Percentiles rank a stretch among this genome's conserved stretches.
Conservation (phyloP, 768 basidiomycete genomes). For the Tulasnella sp. region DNA sequence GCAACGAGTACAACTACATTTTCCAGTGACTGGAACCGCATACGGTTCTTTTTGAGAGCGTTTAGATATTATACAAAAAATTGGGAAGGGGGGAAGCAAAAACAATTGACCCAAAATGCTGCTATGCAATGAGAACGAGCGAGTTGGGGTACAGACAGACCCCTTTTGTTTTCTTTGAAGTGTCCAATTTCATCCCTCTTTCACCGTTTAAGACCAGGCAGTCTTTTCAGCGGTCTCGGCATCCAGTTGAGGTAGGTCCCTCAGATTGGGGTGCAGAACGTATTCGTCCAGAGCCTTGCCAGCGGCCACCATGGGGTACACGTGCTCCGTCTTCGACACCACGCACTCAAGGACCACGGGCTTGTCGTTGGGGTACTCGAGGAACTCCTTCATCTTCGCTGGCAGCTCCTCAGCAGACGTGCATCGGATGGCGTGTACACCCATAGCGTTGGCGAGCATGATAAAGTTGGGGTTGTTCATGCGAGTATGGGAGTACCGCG, state of each 20-base stretch:
- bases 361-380: slow-evolving; percentile 86
- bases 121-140: not conserved
- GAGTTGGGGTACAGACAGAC: slow-evolving; percentile 10
- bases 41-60: slow-evolving; percentile 24
- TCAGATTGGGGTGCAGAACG: slow-evolving; percentile 65
- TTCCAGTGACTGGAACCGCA: slow-evolving; percentile 18
- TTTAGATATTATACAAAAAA: slow-evolving; percentile 22
- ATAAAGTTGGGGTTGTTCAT: slow-evolving; percentile 98
- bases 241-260: slow-evolving; percentile 27
- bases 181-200: not conserved
- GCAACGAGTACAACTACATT: slow-evolving; percentile 23
- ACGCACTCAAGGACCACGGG: slow-evolving; percentile 91
- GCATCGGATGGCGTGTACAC: slow-evolving; percentile 87
- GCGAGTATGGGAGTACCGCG: slow-evolving; percentile 92
- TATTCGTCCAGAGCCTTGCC: slow-evolving; percentile 95
- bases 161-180: slow-evolving; percentile 12
- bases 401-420: slow-evolving; percentile 73
- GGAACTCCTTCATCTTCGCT: slow-evolving; percentile 97
- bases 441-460: slow-evolving; percentile 85
- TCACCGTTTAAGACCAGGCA: slow-evolving; percentile 29
- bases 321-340: slow-evolving; percentile 82
- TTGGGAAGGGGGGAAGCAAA: not conserved
- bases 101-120: slow-evolving; percentile 25
- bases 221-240: slow-evolving; percentile 23
- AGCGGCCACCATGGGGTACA: slow-evolving; percentile 92